phyloP scores from a whole-genome alignment of 1,284 basidiomycete species.

The Uromyces viciae-fabae region DNA sequence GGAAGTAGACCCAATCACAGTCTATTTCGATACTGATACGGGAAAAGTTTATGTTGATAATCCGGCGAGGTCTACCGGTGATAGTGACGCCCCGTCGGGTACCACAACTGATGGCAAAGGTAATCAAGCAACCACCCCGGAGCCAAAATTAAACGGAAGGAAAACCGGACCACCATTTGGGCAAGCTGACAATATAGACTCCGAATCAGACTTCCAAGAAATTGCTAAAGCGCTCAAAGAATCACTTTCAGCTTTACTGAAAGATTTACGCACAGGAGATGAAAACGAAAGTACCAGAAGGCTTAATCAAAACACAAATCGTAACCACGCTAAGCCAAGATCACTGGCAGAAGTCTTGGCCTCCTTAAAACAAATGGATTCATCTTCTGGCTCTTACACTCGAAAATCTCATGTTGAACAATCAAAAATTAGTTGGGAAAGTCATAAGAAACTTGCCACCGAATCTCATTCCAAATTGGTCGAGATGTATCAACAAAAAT shows the following conservation, averaged over 20 bases:
- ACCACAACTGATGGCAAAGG: not conserved
- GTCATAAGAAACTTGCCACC: not conserved
- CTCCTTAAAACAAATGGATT: not conserved
- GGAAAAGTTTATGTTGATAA: conserved; percentile 33
- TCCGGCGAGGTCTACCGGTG: not conserved
- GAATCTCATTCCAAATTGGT: conserved; percentile 21
- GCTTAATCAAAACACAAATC: not conserved
- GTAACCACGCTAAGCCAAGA: not conserved
- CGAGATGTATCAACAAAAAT: conserved; percentile 24
- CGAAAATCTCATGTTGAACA: not conserved
- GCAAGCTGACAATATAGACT: not conserved
- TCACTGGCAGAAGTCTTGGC: conserved; percentile 3
- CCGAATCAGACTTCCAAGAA: conserved; percentile 1
- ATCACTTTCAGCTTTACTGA: conserved; percentile 1
- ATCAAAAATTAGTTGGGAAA: not conserved
- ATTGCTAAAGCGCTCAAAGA: conserved; percentile 30
- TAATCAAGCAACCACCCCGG: not conserved
- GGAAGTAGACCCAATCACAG: conserved; percentile 26
- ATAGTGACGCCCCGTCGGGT: not conserved
- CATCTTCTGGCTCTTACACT: not conserved
- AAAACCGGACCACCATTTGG: not conserved
- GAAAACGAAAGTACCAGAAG: not conserved
- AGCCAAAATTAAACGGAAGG: not conserved
- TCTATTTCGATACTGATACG: conserved; percentile 32
- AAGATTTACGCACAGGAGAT: conserved; percentile 17